These are phyloP conservation scores for Oryza meridionalis DNA, from an alignment of 176 grass and related monocot genomes.

Conservation along the genomic window DNA sequence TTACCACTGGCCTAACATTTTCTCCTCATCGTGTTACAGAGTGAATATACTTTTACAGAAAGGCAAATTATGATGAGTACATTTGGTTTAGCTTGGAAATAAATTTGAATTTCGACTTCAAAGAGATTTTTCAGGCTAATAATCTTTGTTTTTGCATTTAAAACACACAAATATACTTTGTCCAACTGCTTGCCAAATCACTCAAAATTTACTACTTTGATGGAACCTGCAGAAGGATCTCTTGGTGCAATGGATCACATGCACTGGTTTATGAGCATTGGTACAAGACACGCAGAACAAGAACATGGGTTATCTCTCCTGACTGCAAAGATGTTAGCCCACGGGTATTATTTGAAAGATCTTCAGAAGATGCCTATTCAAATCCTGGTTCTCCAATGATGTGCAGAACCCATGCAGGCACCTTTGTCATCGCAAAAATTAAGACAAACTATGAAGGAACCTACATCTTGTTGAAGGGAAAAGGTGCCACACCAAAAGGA, in stretches of 20 bases:
- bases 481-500: constrained; percentile 81
- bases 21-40: background rate
- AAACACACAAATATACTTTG: constrained; percentile 19
- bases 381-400: constrained; percentile 89
- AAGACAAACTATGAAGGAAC: constrained; percentile 59
- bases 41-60: background rate
- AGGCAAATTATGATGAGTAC: background rate
- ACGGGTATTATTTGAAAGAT: constrained; percentile 74
- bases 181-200: background rate
- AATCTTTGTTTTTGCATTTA: background rate
- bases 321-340: constrained; percentile 56
- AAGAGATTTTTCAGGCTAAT: constrained; percentile 2
- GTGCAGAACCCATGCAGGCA: constrained; percentile 70
- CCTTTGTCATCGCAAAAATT: constrained; percentile 78
- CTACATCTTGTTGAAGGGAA: constrained; percentile 75
- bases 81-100: constrained; percentile 34
- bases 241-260: constrained; percentile 71
- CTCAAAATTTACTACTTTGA: constrained; percentile 3
- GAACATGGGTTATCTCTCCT: constrained; percentile 76
- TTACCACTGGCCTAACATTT: constrained; percentile 4
- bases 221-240: constrained; percentile 58
- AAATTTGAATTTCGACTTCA: background rate
- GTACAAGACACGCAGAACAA: constrained; percentile 78
- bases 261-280: constrained; percentile 83
- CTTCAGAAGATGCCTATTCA: constrained; percentile 84